Evolutionary conservation across 805 yeast genomes (phyloP).

Genomic region (Monosporozyma servazzii): DNA sequence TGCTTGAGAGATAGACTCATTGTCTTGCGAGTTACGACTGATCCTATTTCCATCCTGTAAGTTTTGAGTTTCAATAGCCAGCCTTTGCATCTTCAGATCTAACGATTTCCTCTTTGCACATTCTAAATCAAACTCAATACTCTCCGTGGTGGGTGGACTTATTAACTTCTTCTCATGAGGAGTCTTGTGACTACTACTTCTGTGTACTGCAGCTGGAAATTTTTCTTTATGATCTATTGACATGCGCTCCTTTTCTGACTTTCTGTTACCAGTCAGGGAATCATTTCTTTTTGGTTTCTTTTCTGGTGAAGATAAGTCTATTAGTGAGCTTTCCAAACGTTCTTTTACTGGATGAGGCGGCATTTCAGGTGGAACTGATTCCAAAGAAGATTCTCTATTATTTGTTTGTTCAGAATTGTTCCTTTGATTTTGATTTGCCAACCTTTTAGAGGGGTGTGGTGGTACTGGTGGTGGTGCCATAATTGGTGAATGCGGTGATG

Average conservation of each 20-base stretch:
- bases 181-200: conserved; percentile 2
- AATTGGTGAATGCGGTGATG: not conserved
- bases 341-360: conserved; percentile 12
- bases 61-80: not conserved
- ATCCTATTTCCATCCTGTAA: not conserved
- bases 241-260: not conserved
- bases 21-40: not conserved
- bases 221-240: not conserved
- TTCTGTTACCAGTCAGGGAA: not conserved
- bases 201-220: not conserved
- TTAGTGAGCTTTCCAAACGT: conserved; percentile 3
- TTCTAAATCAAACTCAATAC: conserved; percentile 21
- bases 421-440: not conserved
- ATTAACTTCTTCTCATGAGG: not conserved
- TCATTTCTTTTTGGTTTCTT: not conserved
- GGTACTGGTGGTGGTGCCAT: conserved; percentile 1
- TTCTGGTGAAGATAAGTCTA: conserved; percentile 1
- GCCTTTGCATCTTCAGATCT: conserved; percentile 21
- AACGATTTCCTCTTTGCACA: conserved; percentile 16
- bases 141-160: conserved; percentile 21
- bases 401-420: not conserved
- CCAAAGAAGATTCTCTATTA: not conserved
- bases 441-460: conserved; percentile 1
- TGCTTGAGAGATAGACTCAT: conserved; percentile 2
- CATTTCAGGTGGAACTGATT: conserved; percentile 10